Base-by-base conservation (phyloP, 1,284 basidiomycete genomes). In the Hymenochaete sp. region DNA sequence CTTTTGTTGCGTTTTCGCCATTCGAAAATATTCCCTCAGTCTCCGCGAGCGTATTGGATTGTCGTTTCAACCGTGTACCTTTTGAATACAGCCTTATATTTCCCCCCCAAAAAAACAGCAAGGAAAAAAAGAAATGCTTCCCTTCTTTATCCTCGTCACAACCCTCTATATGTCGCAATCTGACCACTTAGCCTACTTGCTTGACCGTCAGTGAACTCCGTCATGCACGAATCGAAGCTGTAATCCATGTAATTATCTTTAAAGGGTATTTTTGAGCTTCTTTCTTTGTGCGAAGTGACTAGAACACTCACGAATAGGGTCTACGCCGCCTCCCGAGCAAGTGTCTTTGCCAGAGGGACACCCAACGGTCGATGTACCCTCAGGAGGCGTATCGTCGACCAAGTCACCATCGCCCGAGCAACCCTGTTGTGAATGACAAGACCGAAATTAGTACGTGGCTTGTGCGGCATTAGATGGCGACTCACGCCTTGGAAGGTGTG, bases 401-500 rank as follows among this genome's bases (percentile, higher is more conserved):
- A 49, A 55, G 55, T 79, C 75, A 11, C 75, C 75, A 13, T 61
- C 45, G 29, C 64, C 65, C 27, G 51, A 53, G 63, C 73, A 77
- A 3, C 75, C 74, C 37, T 45, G 22, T 22, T 16, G 8, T 8
- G 5, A 35, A 14, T 9, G 28, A 31, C 10, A 8, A 14, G 27
- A 11, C 5, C 11, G 19, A 19, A 25, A 27, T 19, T 7, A 29
- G 4, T 24, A 13, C 6, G 28, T 33, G 8, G 13, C 8, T 35
- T 35, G n/a, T 24, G 9, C 10, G 10, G n/a, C 13, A 10, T 21
- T 13, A 13, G 42, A 21, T 27, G 14, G 5, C 14, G 3, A 24
- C 44, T 8, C 19, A 45, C 44, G 22, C 73, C 74, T 55, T 77
- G 70, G 65, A 77, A 79, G 27, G 74, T 73, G 57, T 78, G 75